Conservation (phyloP, 2,329 filamentous ascomycete species). For the Penicillium vulpinum region DNA sequence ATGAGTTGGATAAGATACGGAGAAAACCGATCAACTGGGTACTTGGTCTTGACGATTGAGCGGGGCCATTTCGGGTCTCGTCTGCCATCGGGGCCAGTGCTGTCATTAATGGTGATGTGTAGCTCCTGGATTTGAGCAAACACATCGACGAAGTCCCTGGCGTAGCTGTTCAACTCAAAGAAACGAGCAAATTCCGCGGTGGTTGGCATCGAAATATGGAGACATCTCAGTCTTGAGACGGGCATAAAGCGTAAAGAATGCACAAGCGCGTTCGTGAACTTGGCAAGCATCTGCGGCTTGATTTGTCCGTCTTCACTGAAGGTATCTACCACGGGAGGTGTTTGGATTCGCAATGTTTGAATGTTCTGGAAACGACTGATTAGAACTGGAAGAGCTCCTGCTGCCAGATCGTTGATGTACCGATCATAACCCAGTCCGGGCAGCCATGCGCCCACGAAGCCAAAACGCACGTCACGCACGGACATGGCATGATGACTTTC, state of each 20-base stretch:
- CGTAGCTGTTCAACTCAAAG: background rate
- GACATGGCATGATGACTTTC: background rate
- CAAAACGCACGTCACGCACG: background rate
- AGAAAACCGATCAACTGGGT: background rate
- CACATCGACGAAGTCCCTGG: background rate
- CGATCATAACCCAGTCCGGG: background rate
- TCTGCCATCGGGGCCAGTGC: background rate
- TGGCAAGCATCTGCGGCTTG: background rate
- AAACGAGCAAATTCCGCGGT: slow-evolving; percentile 1
- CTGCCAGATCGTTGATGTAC: background rate
- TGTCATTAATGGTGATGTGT: background rate
- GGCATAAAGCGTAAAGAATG: background rate
- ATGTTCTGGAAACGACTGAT: background rate
- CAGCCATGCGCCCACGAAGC: background rate
- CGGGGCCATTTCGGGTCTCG: background rate
- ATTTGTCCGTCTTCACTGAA: background rate
- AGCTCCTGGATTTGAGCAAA: background rate
- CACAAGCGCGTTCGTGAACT: background rate
- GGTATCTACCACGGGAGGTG: background rate
- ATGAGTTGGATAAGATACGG: background rate
- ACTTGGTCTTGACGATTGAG: background rate
- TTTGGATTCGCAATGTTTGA: background rate
- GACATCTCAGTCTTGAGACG: background rate
- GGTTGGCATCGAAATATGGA: background rate
- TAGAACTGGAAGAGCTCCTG: background rate